Conservation (phyloP, 345 rosid species). For the Camelina laxa region DNA sequence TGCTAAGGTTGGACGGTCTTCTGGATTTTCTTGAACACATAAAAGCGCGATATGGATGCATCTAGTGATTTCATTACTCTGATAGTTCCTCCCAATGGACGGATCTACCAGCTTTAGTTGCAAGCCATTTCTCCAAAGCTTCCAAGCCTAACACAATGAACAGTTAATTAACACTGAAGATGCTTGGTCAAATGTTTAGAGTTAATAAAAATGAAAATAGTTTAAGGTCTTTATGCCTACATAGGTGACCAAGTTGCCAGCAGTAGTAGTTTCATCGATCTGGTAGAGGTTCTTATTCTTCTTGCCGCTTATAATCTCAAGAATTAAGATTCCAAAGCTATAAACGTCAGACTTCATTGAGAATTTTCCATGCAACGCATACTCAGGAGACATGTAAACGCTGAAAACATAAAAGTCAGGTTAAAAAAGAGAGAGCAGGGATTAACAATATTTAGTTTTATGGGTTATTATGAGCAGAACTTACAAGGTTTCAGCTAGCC, state of each 20-base stretch:
- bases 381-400: constrained; percentile 44
- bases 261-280: constrained; percentile 36
- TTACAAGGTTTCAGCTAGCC: constrained; percentile 43
- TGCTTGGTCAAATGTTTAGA: background rate
- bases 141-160: constrained; percentile 37
- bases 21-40: constrained; percentile 42
- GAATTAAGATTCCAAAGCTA: constrained; percentile 39
- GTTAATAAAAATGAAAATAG: background rate
- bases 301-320: constrained; percentile 41
- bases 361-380: constrained; percentile 31
- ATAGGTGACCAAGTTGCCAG: constrained; percentile 31
- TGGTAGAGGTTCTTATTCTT: constrained; percentile 21
- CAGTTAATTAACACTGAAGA: background rate
- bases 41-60: constrained; percentile 39
- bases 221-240: constrained; percentile 15
- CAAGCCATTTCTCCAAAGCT: constrained; percentile 30
- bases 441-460: no score
- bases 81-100: constrained; percentile 12
- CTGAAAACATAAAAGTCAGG: constrained; percentile 22
- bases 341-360: constrained; percentile 35
- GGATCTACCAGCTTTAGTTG: constrained; percentile 36
- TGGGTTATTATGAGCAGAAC: background rate
- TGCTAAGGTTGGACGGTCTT: constrained; percentile 32
- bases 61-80: constrained; percentile 31
- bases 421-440: background rate